These are phyloP conservation scores for Auricularia sp. DNA, from an alignment of 768 basidiomycete species.

Conservation along the genomic window DNA sequence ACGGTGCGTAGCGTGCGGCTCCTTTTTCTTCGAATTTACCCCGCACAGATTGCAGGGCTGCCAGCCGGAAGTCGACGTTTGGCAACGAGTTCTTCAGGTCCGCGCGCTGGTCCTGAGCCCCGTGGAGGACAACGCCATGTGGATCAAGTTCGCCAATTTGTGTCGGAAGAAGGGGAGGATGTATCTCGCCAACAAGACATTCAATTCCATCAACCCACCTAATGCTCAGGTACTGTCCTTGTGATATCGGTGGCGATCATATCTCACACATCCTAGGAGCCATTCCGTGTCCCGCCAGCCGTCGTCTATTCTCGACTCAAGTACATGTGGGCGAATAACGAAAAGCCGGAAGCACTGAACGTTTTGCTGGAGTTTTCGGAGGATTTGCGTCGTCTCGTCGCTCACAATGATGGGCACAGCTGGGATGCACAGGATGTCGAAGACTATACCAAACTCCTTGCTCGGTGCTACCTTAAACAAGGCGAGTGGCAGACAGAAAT, in stretches of 20 bases:
- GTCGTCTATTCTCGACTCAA: slow-evolving; percentile 96
- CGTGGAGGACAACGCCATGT: slow-evolving; percentile 91
- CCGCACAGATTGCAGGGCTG: slow-evolving; percentile 74
- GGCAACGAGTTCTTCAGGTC: slow-evolving; percentile 96
- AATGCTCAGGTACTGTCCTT: slow-evolving; percentile 25
- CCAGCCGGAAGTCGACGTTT: slow-evolving; percentile 96
- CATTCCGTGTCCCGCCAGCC: slow-evolving; percentile 65
- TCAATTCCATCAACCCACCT: slow-evolving; percentile 79
- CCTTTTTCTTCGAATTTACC: slow-evolving; percentile 1
- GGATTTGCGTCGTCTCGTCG: slow-evolving; percentile 43
- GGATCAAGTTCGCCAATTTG: slow-evolving; percentile 98
- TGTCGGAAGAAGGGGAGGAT: slow-evolving; percentile 94
- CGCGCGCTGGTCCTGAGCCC: slow-evolving; percentile 88
- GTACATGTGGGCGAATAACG: slow-evolving; percentile 87
- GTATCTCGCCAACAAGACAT: slow-evolving; percentile 92
- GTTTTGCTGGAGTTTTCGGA: slow-evolving; percentile 76
- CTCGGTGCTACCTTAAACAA: slow-evolving; percentile 92
- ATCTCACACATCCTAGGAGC: slow-evolving; percentile 22
- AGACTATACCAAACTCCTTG: slow-evolving; percentile 78
- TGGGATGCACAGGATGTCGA: slow-evolving; percentile 29
- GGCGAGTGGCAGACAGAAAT: slow-evolving; percentile 89
- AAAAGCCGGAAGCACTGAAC: slow-evolving; percentile 64
- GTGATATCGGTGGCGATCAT: slow-evolving; percentile 20
- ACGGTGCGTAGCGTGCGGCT: slow-evolving; percentile 40
- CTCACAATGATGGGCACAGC: slow-evolving; percentile 37